phyloP scores from a whole-genome alignment of 305 asterid genomes.

The Euphrasia arctica region DNA sequence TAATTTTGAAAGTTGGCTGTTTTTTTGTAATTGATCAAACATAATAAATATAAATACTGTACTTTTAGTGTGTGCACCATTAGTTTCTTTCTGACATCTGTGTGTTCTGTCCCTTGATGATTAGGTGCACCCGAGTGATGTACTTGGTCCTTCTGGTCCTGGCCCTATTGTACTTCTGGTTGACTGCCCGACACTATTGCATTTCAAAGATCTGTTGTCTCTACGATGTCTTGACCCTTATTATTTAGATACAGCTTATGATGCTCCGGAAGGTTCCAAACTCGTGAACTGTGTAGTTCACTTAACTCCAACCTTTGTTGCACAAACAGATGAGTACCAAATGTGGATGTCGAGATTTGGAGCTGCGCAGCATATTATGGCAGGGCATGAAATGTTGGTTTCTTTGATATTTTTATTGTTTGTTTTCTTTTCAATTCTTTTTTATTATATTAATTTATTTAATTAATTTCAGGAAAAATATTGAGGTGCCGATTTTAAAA shows the following conservation, averaged over 20 bases:
- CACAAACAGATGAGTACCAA: conserved; percentile 53
- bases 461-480: conserved; percentile 27
- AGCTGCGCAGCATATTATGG: conserved; percentile 89
- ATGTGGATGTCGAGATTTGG: conserved; percentile 82
- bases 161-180: conserved; percentile 83
- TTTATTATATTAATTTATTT: neutral
- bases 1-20: too few species aligned
- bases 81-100: neutral
- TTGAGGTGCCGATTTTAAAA: conserved; percentile 80
- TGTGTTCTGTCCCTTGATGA: neutral
- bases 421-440: neutral
- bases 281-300: conserved; percentile 78
- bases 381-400: conserved; percentile 57
- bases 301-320: conserved; percentile 55
- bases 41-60: too few species aligned
- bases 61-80: too few species aligned
- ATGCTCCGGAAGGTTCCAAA: conserved; percentile 45
- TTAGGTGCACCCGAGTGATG: conserved; percentile 86
- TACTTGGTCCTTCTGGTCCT: conserved; percentile 75
- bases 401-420: neutral
- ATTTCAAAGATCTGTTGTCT: conserved; percentile 53
- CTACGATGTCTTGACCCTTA: conserved; percentile 49
- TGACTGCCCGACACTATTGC: conserved; percentile 78
- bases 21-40: too few species aligned
- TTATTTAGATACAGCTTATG: conserved; percentile 40